Percentiles rank a stretch among this genome's conserved stretches.
phyloP scores from a whole-genome alignment of 2,329 filamentous ascomycete species.

The Thielaviopsis ethacetica region DNA sequence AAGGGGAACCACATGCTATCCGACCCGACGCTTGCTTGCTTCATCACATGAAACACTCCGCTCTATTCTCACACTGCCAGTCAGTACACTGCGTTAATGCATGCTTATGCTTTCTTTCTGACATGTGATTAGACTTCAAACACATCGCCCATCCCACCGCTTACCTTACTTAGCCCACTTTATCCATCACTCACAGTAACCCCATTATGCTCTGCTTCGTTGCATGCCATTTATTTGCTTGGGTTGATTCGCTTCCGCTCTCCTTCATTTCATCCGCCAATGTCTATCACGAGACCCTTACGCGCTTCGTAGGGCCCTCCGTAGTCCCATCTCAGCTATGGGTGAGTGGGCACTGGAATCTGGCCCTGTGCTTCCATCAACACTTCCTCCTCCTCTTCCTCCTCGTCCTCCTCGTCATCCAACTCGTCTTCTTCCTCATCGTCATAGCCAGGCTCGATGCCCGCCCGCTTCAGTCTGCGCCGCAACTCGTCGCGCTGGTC shows the following conservation, averaged over 20 bases:
- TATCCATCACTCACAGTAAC: too few relatives aligned
- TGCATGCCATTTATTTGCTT: too few relatives aligned
- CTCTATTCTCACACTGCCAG: too few relatives aligned
- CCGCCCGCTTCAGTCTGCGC: constrained; percentile 50
- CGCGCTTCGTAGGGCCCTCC: background rate
- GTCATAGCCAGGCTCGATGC: constrained; percentile 67
- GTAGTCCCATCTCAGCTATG: background rate
- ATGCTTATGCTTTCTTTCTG: background rate
- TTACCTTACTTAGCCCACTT: background rate
- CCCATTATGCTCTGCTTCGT: too few relatives aligned
- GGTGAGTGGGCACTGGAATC: background rate
- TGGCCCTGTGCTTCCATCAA: background rate
- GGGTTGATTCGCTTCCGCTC: too few relatives aligned
- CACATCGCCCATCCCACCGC: background rate
- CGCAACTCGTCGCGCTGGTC: constrained; percentile 68
- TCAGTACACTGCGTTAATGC: background rate
- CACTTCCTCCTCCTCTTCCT: constrained; percentile 28
- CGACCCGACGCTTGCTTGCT: too few relatives aligned
- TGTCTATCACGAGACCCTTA: too few relatives aligned
- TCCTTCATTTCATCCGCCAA: too few relatives aligned
- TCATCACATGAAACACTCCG: too few relatives aligned
- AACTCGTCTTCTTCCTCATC: constrained; percentile 45
- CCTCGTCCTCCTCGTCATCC: constrained; percentile 47
- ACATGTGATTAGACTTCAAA: background rate
- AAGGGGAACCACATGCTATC: too few relatives aligned